Evolutionary conservation across 2,329 filamentous ascomycete species (phyloP), one percentile per base, ranked within the genome.

Genomic region (Fusarium tupiense): DNA sequence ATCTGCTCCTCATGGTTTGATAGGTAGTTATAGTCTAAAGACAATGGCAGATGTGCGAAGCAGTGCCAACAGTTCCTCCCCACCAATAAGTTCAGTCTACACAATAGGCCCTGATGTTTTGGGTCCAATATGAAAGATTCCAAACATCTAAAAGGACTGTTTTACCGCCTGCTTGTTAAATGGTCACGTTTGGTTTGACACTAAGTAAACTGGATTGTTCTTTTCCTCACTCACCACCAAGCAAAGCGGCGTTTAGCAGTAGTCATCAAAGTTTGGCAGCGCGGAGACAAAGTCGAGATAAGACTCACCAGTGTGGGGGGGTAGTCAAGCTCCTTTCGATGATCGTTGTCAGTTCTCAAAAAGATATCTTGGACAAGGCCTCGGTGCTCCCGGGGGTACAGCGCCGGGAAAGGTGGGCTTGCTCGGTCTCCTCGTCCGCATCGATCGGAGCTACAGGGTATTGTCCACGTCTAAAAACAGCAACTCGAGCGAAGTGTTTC

Each of bases 401-500:
- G 43, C 22, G 13, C 24, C 50, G 60, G 60, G 60, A 67, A 64
- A 64, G 40, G 38, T 64, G 64, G 50, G 31, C 24, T 38, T 35
- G 35, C 12, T 46, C 64, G 50, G 61, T 44, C 43, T 29, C 60
- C 41, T 31, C 33, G 38, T 35, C 56, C 40, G 60, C 35, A 56
- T 49, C 33, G 29, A 47, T 49, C 56, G 44, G 63, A 46, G 53
- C 50, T 57, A 29, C 52, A 64, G 50, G 68, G 68, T 71, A 71
- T 52, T 44, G 61, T 61, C 14, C 35, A 53, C 31, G 26, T 58
- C 66, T 69, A 8, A 59, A 69, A 64, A 40, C 14, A 41, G 59
- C 40, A 69, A 69, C 41, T 69, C n/a, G 59, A 47, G 67, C 59
- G 67, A 69, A 41, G 43, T 53, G 47, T 59, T 53, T 57, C 22